Evolutionary conservation across 495 filamentous ascomycete genomes (phyloP), one percentile per base, ranked within the genome.

Genomic region (Aspergillus bridgeri): DNA sequence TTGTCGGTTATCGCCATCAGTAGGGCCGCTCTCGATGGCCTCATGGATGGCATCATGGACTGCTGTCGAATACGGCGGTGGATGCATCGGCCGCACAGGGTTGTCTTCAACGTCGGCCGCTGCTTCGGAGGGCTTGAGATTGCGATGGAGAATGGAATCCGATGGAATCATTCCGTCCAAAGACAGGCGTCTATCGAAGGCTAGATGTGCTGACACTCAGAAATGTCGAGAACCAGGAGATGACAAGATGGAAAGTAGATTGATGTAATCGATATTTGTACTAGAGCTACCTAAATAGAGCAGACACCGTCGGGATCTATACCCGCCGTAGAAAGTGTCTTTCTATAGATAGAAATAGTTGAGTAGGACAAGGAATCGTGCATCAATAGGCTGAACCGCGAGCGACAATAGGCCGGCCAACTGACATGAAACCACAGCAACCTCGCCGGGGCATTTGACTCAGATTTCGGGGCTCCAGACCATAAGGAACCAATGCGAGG

Each of bases 131-230:
- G 65, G 59, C 48, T 69, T 69, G 8, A 65, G 59, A 13, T 53
- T 24, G n/a, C 64, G 62, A 23, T 73, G 63, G 23, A 61, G 60
- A 27, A 69, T 23, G 33, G 53, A 60, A 9, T 69, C 60, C 19
- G 65, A 61, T 22, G 65, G 63, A 13, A 57, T 43, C 65, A 68
- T 70, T 38, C 11, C 65, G 29, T 23, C 18, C 24, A 23, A 18
- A 22, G 17, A 24, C n/a, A 18, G 20, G 5, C 21, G 21, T 19
- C 6, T 15, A 21, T 8, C 44, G 20, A 8, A 8, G 44, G 21
- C 18, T 19, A 20, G 21, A 13, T 21, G 21, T n/a, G 11, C n/a
- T 42, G 19, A 43, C 38, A 25, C 13, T 45, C 19, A 44, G 7
- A 9, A 38, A 13, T 1, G 3, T 15, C 33, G 33, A 15, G 33